Conservation (phyloP, 129 eudicot genomes). For the Smallanthus sonchifolius region DNA sequence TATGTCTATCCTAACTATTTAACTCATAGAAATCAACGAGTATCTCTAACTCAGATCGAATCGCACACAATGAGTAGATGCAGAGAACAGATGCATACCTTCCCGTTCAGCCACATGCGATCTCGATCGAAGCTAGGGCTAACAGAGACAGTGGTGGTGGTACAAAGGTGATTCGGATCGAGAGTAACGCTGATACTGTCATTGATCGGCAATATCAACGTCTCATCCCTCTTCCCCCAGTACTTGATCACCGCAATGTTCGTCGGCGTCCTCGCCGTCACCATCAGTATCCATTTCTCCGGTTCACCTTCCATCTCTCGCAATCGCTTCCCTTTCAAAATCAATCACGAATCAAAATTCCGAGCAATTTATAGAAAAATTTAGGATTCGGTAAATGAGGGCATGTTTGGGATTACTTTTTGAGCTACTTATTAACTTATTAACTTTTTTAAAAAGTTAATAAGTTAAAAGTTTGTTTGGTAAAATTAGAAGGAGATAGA, state of each 20-base stretch:
- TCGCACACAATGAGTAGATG: not conserved
- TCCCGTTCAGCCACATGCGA: conserved; percentile 97
- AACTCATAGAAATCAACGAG: too few species aligned
- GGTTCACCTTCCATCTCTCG: conserved; percentile 34
- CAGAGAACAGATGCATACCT: conserved; percentile 38
- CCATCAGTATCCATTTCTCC: conserved; percentile 75
- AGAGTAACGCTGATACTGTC: conserved; percentile 96
- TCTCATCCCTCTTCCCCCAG: conserved; percentile 98
- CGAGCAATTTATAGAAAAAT: not conserved
- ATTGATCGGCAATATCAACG: conserved; percentile 79
- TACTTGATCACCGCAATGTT: conserved; percentile 97
- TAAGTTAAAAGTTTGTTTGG: too few species aligned
- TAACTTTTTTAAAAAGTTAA: too few species aligned
- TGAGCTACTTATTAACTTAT: too few species aligned
- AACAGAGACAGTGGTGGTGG: conserved; percentile 95
- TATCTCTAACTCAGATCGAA: not conserved
- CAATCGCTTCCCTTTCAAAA: not conserved
- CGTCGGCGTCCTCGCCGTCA: conserved; percentile 94
- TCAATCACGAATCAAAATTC: conserved; percentile 4
- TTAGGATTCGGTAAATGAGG: conserved; percentile 2
- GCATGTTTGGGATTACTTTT: too few species aligned
- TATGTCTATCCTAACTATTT: too few species aligned
- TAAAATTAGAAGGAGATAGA: too few species aligned
- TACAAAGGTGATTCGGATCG: conserved; percentile 88
- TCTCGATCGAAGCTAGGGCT: conserved; percentile 74